These are phyloP conservation scores for Mrakia blollopis DNA, from an alignment of 768 basidiomycete genomes.

Conservation along the genomic window DNA sequence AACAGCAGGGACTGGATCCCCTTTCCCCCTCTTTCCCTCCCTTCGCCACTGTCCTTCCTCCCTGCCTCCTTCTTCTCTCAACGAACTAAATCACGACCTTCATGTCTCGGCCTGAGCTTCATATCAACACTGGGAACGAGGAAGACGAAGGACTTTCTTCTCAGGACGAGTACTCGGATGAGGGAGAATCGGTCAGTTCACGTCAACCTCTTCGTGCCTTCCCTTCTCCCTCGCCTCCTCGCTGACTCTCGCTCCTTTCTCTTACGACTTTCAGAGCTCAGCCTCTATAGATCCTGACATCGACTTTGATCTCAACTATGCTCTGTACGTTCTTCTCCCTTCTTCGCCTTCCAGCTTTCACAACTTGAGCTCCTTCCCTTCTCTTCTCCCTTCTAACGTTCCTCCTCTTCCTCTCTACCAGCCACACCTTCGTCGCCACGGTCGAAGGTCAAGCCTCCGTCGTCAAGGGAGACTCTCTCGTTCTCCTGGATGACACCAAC, in stretches of 20 bases:
- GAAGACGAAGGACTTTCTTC: slow-evolving; percentile 7
- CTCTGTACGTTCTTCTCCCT: slow-evolving; percentile 39
- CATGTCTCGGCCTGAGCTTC: slow-evolving; percentile 11
- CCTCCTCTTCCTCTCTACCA: neutral
- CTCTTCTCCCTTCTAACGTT: slow-evolving; percentile 56
- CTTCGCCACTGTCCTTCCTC: neutral
- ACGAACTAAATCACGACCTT: neutral
- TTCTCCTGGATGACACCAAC: slow-evolving; percentile 96
- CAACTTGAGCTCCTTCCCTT: slow-evolving; percentile 47
- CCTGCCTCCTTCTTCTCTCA: neutral
- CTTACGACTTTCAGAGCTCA: slow-evolving; percentile 17
- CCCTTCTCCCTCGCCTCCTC: neutral
- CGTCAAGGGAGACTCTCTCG: slow-evolving; percentile 93
- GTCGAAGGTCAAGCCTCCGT: slow-evolving; percentile 98
- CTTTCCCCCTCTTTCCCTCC: neutral
- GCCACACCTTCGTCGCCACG: slow-evolving; percentile 90
- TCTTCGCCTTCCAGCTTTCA: slow-evolving; percentile 41
- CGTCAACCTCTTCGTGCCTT: neutral
- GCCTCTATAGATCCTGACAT: slow-evolving; percentile 38
- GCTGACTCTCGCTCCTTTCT: neutral
- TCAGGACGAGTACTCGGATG: slow-evolving; percentile 20
- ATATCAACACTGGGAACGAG: slow-evolving; percentile 9
- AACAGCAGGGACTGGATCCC: neutral
- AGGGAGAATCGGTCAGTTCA: slow-evolving; percentile 18
- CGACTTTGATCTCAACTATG: slow-evolving; percentile 44